A percentile compares a stretch with the other conserved stretches of the same genome.
Evolutionary conservation across 352 stramenopile species (phyloP).

Genomic region (Phytophthora pinifolia): DNA sequence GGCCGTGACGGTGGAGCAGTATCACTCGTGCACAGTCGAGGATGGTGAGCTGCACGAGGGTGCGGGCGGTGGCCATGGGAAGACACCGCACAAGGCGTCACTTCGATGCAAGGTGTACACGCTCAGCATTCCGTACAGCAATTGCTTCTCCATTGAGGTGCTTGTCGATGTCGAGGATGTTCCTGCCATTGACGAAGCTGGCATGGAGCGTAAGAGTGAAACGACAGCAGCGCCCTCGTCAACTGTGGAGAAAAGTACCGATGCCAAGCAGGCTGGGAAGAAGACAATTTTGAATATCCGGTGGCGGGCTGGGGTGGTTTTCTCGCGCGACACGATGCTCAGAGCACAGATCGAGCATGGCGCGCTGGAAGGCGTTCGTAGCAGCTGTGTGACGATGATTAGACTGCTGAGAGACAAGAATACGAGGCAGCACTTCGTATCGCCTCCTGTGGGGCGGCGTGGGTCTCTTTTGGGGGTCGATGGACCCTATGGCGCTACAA

Average conservation of each 20-base stretch:
- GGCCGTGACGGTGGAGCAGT: conserved; percentile 59
- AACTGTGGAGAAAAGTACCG: neutral
- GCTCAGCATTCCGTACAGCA: conserved; percentile 62
- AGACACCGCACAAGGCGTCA: conserved; percentile 32
- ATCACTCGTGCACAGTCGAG: conserved; percentile 47
- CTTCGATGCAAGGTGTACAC: conserved; percentile 67
- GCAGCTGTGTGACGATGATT: conserved; percentile 20
- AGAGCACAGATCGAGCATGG: conserved; percentile 32
- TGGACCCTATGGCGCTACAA: neutral
- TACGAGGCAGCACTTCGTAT: conserved; percentile 4
- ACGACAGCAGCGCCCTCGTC: neutral
- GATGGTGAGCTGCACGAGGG: conserved; percentile 16
- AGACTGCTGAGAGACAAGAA: conserved; percentile 24
- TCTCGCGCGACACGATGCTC: conserved; percentile 33
- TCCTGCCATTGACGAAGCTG: neutral
- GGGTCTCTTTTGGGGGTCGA: conserved; percentile 17
- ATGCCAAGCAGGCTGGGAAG: neutral
- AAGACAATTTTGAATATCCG: conserved; percentile 23
- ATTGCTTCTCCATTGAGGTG: conserved; percentile 65
- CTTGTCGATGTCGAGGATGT: conserved; percentile 51
- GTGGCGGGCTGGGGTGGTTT: conserved; percentile 29
- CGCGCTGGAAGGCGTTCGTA: conserved; percentile 30
- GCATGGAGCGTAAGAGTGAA: neutral
- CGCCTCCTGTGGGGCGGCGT: conserved; percentile 4
- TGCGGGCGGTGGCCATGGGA: conserved; percentile 8